These are phyloP conservation scores for Piromyces finnis DNA, from an alignment of 192 early-diverging fungal species.

Conservation along the genomic window DNA sequence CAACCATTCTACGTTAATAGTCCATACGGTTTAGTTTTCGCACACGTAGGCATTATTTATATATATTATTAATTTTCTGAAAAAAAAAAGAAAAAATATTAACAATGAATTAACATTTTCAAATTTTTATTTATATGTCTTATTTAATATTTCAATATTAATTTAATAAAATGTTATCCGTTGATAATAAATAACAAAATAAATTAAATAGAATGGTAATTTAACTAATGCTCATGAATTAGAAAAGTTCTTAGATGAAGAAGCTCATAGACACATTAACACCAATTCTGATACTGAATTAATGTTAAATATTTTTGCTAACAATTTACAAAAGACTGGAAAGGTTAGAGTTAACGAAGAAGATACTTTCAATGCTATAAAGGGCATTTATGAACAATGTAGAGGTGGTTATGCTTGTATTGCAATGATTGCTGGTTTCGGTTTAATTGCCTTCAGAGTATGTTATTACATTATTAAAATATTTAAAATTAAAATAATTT, in stretches of 20 bases:
- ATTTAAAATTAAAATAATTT: background rate
- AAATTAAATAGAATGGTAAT: conserved; percentile 75
- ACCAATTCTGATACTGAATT: conserved; percentile 99
- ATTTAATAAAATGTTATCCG: no score
- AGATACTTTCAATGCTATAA: conserved; percentile 89
- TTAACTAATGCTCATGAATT: conserved; percentile 86
- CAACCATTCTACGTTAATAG: conserved; percentile 99
- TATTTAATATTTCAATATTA: background rate
- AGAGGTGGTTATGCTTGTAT: conserved; percentile 87
- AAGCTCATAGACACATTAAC: conserved; percentile 98
- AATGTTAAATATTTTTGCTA: conserved; percentile 90
- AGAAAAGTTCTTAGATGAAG: conserved; percentile 71
- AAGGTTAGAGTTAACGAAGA: conserved; percentile 97
- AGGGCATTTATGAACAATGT: conserved; percentile 64
- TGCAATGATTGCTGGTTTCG: conserved; percentile 95
- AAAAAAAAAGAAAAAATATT: no score
- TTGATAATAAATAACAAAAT: no score
- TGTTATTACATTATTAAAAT: background rate
- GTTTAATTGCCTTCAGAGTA: conserved; percentile 66
- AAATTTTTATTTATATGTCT: background rate
- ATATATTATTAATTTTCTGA: background rate
- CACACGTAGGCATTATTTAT: conserved; percentile 46
- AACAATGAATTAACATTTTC: background rate
- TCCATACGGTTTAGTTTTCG: conserved; percentile 92
- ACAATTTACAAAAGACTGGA: conserved; percentile 91